Evolutionary conservation across 1,284 basidiomycete genomes (phyloP).

Genomic region (Ceratobasidium sp.): DNA sequence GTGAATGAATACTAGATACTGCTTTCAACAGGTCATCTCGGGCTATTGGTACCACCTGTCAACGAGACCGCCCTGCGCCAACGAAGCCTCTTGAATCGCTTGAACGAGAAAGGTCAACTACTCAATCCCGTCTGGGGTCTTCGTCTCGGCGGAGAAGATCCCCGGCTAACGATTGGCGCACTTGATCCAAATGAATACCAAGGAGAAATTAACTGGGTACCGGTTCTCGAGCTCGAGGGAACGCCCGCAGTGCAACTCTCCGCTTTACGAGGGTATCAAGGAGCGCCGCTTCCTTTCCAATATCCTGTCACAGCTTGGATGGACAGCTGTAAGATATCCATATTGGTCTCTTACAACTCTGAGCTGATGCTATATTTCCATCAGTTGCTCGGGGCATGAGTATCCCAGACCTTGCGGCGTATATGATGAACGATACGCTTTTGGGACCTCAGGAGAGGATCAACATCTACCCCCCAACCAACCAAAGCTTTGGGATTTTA

Average conservation of each 20-base stretch:
- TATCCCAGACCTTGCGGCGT: slow-evolving; percentile 7
- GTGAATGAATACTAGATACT: not conserved
- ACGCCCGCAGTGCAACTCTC: not conserved
- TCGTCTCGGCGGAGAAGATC: not conserved
- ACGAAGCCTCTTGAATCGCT: not conserved
- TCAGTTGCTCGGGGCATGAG: slow-evolving; percentile 12
- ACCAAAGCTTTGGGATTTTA: slow-evolving; percentile 5
- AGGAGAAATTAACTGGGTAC: slow-evolving; percentile 16
- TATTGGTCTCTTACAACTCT: too few species aligned
- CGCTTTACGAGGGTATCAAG: not conserved
- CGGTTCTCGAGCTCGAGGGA: not conserved
- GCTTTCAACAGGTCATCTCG: not conserved
- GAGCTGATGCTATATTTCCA: not conserved
- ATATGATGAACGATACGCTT: slow-evolving; percentile 8
- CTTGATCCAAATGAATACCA: slow-evolving; percentile 9
- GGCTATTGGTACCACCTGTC: not conserved
- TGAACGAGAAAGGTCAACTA: not conserved
- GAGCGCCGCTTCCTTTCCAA: not conserved
- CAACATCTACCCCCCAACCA: slow-evolving; percentile 17
- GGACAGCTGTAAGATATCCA: too few species aligned
- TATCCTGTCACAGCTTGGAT: slow-evolving; percentile 19
- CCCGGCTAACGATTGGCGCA: slow-evolving; percentile 1
- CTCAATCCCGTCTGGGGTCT: slow-evolving; percentile 10
- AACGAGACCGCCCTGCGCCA: not conserved
- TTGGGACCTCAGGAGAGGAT: slow-evolving; percentile 7